Evolutionary conservation across 306 rosid genomes (phyloP).

Genomic region (Gastrolobium villosum): DNA sequence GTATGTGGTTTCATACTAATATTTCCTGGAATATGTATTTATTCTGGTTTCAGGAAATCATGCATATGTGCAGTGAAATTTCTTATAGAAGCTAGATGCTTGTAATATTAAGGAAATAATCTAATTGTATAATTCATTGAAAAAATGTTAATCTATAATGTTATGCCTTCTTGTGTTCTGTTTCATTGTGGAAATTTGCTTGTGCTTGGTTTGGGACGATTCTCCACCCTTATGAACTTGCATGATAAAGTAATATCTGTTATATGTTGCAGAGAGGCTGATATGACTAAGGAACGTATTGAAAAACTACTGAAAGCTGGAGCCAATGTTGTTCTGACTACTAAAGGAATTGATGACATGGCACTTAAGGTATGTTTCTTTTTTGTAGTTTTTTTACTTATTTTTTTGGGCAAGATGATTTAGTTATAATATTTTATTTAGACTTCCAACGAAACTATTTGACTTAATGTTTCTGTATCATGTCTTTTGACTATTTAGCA

Average conservation of each 20-base stretch:
- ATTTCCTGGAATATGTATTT: too few species aligned
- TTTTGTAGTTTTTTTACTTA: background rate
- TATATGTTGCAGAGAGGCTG: slow-evolving; percentile 75
- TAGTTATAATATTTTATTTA: slow-evolving; percentile 1
- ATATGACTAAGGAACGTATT: slow-evolving; percentile 96
- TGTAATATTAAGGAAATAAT: slow-evolving; percentile 5
- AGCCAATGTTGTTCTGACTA: slow-evolving; percentile 95
- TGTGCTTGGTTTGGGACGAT: slow-evolving; percentile 16
- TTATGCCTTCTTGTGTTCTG: background rate
- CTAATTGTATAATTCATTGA: background rate
- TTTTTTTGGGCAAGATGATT: background rate
- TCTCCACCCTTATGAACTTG: slow-evolving; percentile 19
- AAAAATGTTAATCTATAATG: slow-evolving; percentile 16
- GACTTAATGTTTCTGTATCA: background rate
- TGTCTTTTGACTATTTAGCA: background rate
- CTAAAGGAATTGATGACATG: slow-evolving; percentile 99
- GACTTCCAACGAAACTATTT: background rate
- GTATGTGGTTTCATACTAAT: too few species aligned
- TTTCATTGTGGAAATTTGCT: slow-evolving; percentile 12
- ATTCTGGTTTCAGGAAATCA: too few species aligned
- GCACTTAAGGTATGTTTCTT: slow-evolving; percentile 79
- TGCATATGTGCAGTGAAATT: background rate
- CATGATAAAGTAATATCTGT: background rate
- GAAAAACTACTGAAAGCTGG: slow-evolving; percentile 93
- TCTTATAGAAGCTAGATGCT: background rate